Conservation (phyloP, 331 rosid species). For the Saraca asoca region DNA sequence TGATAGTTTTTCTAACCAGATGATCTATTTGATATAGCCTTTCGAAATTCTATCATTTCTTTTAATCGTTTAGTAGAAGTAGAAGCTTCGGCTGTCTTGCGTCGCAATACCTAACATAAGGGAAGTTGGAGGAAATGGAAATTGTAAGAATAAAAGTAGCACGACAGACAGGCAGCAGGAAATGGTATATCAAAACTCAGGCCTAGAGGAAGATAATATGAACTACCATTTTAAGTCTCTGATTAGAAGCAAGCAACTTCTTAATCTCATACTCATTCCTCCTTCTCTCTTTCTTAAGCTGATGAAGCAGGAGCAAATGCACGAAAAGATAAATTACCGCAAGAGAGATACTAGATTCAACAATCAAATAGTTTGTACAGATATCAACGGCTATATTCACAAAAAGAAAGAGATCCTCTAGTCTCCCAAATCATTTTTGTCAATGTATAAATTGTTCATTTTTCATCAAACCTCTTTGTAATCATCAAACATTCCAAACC, state of each 20-base stretch:
- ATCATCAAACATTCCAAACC: not conserved
- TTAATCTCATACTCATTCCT: conserved; percentile 56
- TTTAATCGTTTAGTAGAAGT: conserved; percentile 62
- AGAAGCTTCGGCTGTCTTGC: conserved; percentile 83
- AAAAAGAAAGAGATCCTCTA: not conserved
- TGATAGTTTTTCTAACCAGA: conserved; percentile 48
- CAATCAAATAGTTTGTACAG: conserved; percentile 16
- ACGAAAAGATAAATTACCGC: not conserved
- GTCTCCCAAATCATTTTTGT: not conserved
- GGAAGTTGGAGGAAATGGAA: conserved; percentile 16
- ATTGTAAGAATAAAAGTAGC: conserved; percentile 19
- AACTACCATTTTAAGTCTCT: conserved; percentile 73
- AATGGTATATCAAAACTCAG: not conserved
- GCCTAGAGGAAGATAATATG: not conserved
- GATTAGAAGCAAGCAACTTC: conserved; percentile 65
- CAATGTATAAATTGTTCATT: not conserved
- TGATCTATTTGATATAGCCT: conserved; percentile 48
- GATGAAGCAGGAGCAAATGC: conserved; percentile 34
- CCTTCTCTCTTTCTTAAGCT: conserved; percentile 83
- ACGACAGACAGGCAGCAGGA: too few relatives aligned
- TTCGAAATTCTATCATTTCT: conserved; percentile 69
- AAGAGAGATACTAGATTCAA: conserved; percentile 27
- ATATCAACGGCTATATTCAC: conserved; percentile 4
- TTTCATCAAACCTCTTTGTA: not conserved
- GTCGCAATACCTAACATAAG: conserved; percentile 71